phyloP scores from a whole-genome alignment of 768 basidiomycete genomes.

The Paxillus rubicundulus region DNA sequence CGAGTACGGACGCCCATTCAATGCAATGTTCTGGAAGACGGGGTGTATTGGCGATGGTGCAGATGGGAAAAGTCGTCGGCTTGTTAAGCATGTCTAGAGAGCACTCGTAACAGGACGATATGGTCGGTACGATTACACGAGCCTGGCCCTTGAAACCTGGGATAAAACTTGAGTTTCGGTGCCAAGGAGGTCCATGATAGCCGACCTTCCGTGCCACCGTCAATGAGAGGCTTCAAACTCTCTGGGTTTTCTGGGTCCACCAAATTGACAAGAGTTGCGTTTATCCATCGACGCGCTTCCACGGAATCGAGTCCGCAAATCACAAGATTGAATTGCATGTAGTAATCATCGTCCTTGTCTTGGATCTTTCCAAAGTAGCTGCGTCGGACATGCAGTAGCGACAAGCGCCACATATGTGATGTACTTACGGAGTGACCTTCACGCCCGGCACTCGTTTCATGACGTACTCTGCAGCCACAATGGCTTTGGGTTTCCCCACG shows the following conservation, averaged over 20 bases:
- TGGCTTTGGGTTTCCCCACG: conserved; percentile 93
- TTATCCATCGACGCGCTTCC: conserved; percentile 98
- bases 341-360: conserved; percentile 93
- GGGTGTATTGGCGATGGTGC: conserved; percentile 98
- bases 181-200: background rate
- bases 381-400: conserved; percentile 12
- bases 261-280: conserved; percentile 92
- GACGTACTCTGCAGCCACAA: conserved; percentile 91
- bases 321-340: conserved; percentile 94
- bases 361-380: conserved; percentile 98
- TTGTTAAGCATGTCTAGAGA: conserved; percentile 98
- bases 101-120: conserved; percentile 97
- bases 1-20: conserved; percentile 98
- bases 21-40: conserved; percentile 98
- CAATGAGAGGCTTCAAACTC: conserved; percentile 93
- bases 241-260: conserved; percentile 93
- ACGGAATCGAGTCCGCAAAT: conserved; percentile 98
- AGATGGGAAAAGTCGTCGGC: conserved; percentile 94
- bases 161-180: background rate
- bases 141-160: conserved; percentile 98
- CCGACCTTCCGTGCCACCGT: conserved; percentile 96
- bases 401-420: background rate
- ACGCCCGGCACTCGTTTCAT: conserved; percentile 96
- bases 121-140: conserved; percentile 91
- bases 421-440: conserved; percentile 89